A percentile compares a stretch with the other conserved stretches of the same genome.
phyloP scores from a whole-genome alignment of 257 asterid genomes.

The Rauvolfia tetraphylla region DNA sequence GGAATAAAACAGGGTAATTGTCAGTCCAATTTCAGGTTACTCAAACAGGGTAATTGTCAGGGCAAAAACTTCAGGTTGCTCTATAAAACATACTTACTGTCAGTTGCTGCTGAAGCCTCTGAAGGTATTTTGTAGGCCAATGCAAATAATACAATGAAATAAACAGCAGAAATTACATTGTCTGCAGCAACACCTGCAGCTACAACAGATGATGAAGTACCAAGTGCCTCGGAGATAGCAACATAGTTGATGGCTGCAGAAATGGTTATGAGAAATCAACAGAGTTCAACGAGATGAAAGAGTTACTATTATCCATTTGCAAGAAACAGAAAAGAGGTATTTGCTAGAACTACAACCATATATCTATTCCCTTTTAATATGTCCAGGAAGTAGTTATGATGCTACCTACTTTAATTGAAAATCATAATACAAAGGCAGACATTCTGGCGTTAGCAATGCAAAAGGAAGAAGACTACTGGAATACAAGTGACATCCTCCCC shows the following conservation, averaged over 20 bases:
- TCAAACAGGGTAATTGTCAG: too few relatives aligned
- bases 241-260: constrained; percentile 77
- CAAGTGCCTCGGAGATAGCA: constrained; percentile 76
- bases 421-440: neutral
- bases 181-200: constrained; percentile 96
- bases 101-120: constrained; percentile 39
- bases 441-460: neutral
- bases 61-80: neutral
- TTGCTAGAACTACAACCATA: neutral
- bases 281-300: neutral
- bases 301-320: neutral
- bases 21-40: too few relatives aligned
- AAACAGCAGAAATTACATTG: constrained; percentile 68
- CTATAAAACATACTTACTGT: constrained; percentile 32
- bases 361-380: neutral
- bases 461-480: neutral
- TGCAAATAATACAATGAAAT: constrained; percentile 62
- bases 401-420: neutral
- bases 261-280: neutral
- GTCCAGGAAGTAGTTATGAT: neutral
- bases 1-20: neutral
- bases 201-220: constrained; percentile 62
- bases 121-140: constrained; percentile 75
- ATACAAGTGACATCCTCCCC: neutral
- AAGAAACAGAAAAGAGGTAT: neutral